phyloP scores from a whole-genome alignment of 352 stramenopile genomes.

The Pythium oligandrum region DNA sequence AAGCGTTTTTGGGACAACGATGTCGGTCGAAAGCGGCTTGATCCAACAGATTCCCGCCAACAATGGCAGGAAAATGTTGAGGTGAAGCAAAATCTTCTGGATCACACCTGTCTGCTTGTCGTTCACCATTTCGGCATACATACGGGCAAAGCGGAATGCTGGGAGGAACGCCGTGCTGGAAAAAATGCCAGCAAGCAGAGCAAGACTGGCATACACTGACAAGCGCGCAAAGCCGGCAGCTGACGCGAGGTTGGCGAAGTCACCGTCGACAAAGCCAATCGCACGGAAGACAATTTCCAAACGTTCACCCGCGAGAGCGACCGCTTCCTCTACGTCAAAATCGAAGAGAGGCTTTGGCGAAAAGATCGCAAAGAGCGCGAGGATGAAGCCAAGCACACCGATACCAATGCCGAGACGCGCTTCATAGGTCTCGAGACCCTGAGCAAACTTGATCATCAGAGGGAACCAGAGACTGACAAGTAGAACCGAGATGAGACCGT shows the following conservation, averaged over 20 bases:
- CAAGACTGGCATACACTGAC: conserved; percentile 30
- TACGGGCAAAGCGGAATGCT: conserved; percentile 71
- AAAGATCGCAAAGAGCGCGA: conserved; percentile 55
- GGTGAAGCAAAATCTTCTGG: conserved; percentile 52
- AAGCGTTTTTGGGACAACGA: conserved; percentile 41
- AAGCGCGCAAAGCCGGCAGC: conserved; percentile 21
- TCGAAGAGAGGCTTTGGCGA: conserved; percentile 54
- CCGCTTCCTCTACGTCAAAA: conserved; percentile 60
- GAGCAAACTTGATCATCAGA: conserved; percentile 64
- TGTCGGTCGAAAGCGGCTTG: conserved; percentile 35
- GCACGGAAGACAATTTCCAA: conserved; percentile 47
- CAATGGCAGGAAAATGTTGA: conserved; percentile 67
- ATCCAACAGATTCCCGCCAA: conserved; percentile 53
- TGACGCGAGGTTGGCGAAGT: conserved; percentile 43
- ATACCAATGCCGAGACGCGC: conserved; percentile 47
- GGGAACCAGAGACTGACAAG: conserved; percentile 72
- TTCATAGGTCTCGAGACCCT: conserved; percentile 57
- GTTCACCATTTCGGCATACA: conserved; percentile 69
- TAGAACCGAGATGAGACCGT: conserved; percentile 57
- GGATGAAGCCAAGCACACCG: conserved; percentile 50
- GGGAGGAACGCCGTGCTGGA: conserved; percentile 63
- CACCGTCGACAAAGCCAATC: conserved; percentile 54
- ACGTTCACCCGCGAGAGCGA: conserved; percentile 26
- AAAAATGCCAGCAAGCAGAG: conserved; percentile 45
- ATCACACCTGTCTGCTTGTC: conserved; percentile 23